A percentile compares a stretch with the other conserved stretches of the same genome.
phyloP scores from a whole-genome alignment of 176 grass and related monocot genomes.

The Oryza longistaminata region DNA sequence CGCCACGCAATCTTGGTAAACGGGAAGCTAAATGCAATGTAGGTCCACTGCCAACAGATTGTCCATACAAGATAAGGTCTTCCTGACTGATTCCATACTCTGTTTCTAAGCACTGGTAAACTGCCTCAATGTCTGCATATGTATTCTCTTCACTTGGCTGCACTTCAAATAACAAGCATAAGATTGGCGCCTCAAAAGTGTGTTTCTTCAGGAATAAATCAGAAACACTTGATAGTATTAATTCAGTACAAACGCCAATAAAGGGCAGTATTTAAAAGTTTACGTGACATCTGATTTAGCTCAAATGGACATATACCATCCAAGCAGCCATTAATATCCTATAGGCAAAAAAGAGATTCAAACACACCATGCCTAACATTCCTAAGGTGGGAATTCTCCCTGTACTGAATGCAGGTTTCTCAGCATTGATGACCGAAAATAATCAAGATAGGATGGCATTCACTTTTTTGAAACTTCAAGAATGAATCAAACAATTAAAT shows the following conservation, averaged over 20 bases:
- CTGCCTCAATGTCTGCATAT: conserved; percentile 98
- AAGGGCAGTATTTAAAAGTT: conserved; percentile 21
- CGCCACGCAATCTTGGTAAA: conserved; percentile 85
- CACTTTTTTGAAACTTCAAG: conserved; percentile 2
- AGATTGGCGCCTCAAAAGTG: conserved; percentile 11
- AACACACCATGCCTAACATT: background rate
- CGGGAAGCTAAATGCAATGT: conserved; percentile 90
- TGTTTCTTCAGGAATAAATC: background rate
- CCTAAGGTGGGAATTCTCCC: conserved; percentile 13
- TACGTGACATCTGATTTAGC: conserved; percentile 21
- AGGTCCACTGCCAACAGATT: conserved; percentile 95
- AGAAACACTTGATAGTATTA: background rate
- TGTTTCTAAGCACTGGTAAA: conserved; percentile 87
- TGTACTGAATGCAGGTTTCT: background rate
- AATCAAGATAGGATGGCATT: conserved; percentile 5
- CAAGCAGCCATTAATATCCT: background rate
- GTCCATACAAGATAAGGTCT: conserved; percentile 95
- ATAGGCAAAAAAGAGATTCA: conserved; percentile 16
- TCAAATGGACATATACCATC: conserved; percentile 24
- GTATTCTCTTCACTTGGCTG: conserved; percentile 92
- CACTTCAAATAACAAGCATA: conserved; percentile 49
- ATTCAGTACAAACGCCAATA: background rate
- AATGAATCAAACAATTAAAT: background rate
- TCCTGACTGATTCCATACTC: conserved; percentile 98
- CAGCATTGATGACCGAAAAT: background rate